A percentile compares a stretch with the other conserved stretches of the same genome.
These are phyloP conservation scores for Citrus inodora DNA, from an alignment of 345 rosid species.

Conservation along the genomic window DNA sequence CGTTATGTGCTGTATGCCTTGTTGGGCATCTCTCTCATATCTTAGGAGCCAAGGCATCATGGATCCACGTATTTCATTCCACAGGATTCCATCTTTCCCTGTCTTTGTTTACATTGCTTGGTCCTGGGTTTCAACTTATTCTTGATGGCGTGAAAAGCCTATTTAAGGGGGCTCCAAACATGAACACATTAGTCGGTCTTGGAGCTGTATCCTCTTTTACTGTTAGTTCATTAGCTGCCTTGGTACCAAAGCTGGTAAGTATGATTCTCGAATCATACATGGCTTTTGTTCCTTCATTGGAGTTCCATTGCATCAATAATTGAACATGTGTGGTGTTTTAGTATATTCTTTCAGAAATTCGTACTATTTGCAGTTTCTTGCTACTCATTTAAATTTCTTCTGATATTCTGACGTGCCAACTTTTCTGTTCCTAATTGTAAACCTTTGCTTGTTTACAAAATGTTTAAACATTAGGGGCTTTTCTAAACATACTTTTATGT, in stretches of 20 bases:
- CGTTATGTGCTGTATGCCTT: constrained; percentile 93
- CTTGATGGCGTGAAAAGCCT: constrained; percentile 83
- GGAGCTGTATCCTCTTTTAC: constrained; percentile 93
- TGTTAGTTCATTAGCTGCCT: constrained; percentile 82
- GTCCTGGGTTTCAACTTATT: constrained; percentile 89
- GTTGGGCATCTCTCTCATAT: constrained; percentile 87
- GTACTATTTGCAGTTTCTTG: background rate
- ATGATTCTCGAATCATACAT: background rate
- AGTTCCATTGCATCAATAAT: background rate
- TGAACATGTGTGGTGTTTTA: background rate
- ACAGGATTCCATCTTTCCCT: constrained; percentile 84
- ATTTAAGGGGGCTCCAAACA: constrained; percentile 79
- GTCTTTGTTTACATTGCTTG: constrained; percentile 84
- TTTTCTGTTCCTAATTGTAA: background rate
- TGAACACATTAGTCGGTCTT: constrained; percentile 96
- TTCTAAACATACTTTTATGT: background rate
- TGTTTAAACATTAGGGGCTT: background rate
- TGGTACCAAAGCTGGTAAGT: constrained; percentile 77
- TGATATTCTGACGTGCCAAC: background rate
- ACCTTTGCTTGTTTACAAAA: background rate
- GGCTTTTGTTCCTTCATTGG: constrained; percentile 7
- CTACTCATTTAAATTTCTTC: background rate
- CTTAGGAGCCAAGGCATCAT: constrained; percentile 61
- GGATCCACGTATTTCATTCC: constrained; percentile 83
- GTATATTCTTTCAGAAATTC: background rate